Conservation (phyloP, 2,329 filamentous ascomycete species). For the Esteya vermicola region DNA sequence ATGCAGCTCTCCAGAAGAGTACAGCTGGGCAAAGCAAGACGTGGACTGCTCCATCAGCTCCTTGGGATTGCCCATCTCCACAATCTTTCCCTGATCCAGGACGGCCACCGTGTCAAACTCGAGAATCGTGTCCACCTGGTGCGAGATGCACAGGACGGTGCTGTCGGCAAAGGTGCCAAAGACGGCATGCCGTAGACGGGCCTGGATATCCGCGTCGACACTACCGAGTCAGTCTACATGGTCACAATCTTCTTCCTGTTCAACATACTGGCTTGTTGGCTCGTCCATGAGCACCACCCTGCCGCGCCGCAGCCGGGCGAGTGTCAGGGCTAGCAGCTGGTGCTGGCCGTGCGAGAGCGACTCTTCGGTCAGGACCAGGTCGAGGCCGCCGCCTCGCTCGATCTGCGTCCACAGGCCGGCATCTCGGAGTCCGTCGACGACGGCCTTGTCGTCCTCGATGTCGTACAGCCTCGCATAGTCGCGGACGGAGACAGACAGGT, state of each 20-base stretch:
- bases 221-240: no score
- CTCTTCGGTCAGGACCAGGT: background rate
- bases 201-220: no score
- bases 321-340: slow-evolving; percentile 82
- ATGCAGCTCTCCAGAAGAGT: no score
- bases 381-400: slow-evolving; percentile 1
- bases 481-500: no score
- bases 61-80: slow-evolving; percentile 34
- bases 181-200: slow-evolving; percentile 88
- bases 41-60: background rate
- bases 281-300: slow-evolving; percentile 96
- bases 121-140: slow-evolving; percentile 69
- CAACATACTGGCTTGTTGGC: slow-evolving; percentile 92
- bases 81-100: slow-evolving; percentile 47
- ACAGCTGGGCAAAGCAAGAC: background rate
- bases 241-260: slow-evolving; percentile 85
- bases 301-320: slow-evolving; percentile 78
- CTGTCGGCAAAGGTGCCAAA: slow-evolving; percentile 70
- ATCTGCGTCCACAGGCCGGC: no score
- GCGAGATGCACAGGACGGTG: slow-evolving; percentile 92
- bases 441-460: no score
- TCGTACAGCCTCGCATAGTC: no score
- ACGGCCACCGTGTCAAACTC: slow-evolving; percentile 52
- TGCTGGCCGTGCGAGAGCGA: slow-evolving; percentile 79
- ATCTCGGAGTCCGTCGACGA: no score